Percentiles rank a stretch among this genome's conserved stretches.
phyloP scores from a whole-genome alignment of 345 rosid genomes.

The Noccaea bulbosa region DNA sequence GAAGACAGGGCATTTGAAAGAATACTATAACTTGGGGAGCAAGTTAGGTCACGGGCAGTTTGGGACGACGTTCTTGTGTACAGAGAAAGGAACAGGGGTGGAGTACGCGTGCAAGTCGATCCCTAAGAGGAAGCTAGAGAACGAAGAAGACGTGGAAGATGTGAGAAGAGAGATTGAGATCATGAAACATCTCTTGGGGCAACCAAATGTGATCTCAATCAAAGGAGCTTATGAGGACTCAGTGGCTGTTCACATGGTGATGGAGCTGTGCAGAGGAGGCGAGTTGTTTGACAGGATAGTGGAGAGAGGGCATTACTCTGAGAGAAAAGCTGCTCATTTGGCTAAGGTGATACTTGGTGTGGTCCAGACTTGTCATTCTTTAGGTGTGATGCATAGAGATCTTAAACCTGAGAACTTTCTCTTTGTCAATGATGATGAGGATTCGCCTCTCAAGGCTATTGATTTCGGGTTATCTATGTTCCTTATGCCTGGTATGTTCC shows the following conservation, averaged over 20 bases:
- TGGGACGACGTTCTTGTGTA: constrained; percentile 82
- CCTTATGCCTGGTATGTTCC: constrained; percentile 70
- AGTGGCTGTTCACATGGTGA: constrained; percentile 85
- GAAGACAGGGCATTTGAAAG: constrained; percentile 72
- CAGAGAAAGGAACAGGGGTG: constrained; percentile 71
- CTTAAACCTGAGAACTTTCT: constrained; percentile 92
- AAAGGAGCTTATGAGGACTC: constrained; percentile 88
- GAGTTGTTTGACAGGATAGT: constrained; percentile 91
- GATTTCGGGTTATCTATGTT: constrained; percentile 85
- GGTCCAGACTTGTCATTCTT: constrained; percentile 73
- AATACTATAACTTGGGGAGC: constrained; percentile 64
- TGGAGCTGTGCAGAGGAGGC: constrained; percentile 92
- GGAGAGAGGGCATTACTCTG: constrained; percentile 77
- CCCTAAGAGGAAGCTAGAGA: constrained; percentile 72
- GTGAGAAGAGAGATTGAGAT: constrained; percentile 93
- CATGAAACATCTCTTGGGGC: constrained; percentile 81
- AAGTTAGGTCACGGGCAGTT: constrained; percentile 91
- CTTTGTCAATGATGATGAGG: constrained; percentile 64
- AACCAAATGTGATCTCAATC: constrained; percentile 69
- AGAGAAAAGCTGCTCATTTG: constrained; percentile 73
- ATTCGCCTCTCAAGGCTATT: constrained; percentile 79
- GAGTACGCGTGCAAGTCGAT: constrained; percentile 92
- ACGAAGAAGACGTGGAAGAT: constrained; percentile 75
- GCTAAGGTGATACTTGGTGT: constrained; percentile 74
- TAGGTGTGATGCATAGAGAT: constrained; percentile 85